Evolutionary conservation across 1,284 basidiomycete species (phyloP).

Genomic region (Psilocybe mexicana): DNA sequence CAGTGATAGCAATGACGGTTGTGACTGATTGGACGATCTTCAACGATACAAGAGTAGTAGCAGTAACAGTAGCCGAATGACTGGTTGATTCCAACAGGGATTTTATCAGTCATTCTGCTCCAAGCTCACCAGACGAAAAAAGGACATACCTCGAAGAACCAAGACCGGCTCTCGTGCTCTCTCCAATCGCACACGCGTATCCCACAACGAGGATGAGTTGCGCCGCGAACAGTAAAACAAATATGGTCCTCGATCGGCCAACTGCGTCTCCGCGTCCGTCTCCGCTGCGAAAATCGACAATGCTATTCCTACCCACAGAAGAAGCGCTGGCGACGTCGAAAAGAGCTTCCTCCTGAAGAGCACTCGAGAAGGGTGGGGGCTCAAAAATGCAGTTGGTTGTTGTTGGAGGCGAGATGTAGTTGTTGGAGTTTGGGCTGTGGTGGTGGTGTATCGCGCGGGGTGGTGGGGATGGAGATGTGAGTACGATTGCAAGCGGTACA

Average conservation of each 20-base stretch:
- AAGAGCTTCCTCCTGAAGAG: neutral
- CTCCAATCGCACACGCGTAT: conserved; percentile 16
- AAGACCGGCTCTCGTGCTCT: neutral
- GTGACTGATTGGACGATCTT: conserved; percentile 17
- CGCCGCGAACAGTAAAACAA: conserved; percentile 15
- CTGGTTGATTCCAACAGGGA: neutral
- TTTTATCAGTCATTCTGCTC: neutral
- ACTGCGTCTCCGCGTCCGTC: conserved; percentile 2
- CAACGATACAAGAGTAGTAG: conserved; percentile 1
- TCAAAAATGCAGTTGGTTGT: neutral
- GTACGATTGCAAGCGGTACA: neutral
- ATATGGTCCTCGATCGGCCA: conserved; percentile 7
- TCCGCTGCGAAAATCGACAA: neutral
- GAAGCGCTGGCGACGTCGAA: neutral
- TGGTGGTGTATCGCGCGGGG: conserved; percentile 12
- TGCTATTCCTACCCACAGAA: neutral
- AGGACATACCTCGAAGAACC: neutral
- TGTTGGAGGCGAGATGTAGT: neutral
- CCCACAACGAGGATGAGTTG: conserved; percentile 14
- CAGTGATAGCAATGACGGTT: conserved; percentile 19
- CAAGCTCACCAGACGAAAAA: neutral
- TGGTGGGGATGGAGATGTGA: neutral
- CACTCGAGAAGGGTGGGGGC: neutral
- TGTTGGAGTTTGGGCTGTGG: neutral
- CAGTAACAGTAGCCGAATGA: neutral